Evolutionary conservation across 108 stramenopile genomes (phyloP).

Genomic region (Cyclotella distinguenda): DNA sequence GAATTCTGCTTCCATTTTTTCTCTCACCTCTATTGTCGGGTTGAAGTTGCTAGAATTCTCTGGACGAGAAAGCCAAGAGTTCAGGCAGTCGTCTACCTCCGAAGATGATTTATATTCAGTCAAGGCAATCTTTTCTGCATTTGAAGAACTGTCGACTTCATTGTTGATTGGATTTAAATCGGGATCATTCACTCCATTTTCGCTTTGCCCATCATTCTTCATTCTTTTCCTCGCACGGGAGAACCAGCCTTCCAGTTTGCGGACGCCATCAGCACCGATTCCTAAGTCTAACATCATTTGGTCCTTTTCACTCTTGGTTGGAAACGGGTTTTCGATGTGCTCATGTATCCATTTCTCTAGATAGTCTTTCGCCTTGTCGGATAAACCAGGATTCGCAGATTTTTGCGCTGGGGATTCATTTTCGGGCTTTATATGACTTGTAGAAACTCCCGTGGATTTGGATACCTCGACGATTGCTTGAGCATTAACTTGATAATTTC

Average conservation of each 20-base stretch:
- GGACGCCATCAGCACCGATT: slow-evolving; percentile 7
- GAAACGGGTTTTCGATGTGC: slow-evolving; percentile 37
- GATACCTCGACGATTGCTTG: background rate
- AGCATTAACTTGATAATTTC: background rate
- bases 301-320: slow-evolving; percentile 35
- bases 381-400: slow-evolving; percentile 12
- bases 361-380: slow-evolving; percentile 31
- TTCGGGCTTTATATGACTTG: background rate
- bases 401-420: background rate
- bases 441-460: background rate
- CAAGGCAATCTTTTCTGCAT: background rate
- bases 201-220: background rate
- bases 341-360: slow-evolving; percentile 33
- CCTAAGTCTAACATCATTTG: slow-evolving; percentile 34
- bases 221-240: slow-evolving; percentile 5
- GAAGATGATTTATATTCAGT: background rate
- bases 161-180: too few relatives aligned
- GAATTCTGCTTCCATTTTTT: background rate
- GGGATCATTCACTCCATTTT: background rate
- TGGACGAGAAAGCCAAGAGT: background rate
- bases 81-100: background rate
- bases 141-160: background rate
- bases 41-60: slow-evolving; percentile 3
- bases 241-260: slow-evolving; percentile 38
- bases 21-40: background rate